A percentile compares a stretch with the other conserved stretches of the same genome.
Conservation (phyloP, 129 eudicot genomes). For the Daucus carota region DNA sequence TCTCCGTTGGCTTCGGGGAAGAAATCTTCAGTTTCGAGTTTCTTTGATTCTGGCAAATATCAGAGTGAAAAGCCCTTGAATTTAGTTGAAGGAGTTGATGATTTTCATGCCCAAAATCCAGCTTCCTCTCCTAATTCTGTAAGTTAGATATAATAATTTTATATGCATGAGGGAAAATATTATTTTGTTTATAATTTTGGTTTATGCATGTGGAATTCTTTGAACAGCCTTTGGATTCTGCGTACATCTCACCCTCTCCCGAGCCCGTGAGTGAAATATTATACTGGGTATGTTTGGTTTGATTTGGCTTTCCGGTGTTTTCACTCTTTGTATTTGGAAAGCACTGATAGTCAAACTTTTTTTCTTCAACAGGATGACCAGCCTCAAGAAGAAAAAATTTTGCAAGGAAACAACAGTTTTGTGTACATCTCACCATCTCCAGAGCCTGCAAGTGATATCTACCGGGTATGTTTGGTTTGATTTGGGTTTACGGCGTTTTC, state of each 20-base stretch:
- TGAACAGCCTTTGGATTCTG: background rate
- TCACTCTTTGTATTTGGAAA: background rate
- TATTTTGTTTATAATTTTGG: background rate
- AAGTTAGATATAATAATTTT: background rate
- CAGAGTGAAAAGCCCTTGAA: background rate
- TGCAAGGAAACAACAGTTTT: background rate
- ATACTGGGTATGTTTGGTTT: no score
- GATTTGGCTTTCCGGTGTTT: background rate
- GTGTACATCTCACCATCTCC: no score
- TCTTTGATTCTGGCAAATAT: background rate
- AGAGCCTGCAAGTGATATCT: background rate
- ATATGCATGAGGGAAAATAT: background rate
- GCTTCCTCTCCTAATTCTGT: background rate
- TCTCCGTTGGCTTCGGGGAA: background rate
- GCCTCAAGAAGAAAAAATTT: background rate
- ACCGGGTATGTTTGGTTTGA: background rate
- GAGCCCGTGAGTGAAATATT: background rate
- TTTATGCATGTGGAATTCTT: background rate
- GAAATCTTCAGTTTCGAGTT: background rate
- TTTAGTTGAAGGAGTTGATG: background rate
- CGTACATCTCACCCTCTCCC: background rate
- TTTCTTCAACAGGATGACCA: background rate
- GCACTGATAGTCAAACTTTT: no score
- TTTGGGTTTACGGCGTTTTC: background rate
- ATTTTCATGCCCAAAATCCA: background rate